Base-by-base conservation (phyloP, 2,329 filamentous ascomycete species). In the Ophiostoma angusticollis region DNA sequence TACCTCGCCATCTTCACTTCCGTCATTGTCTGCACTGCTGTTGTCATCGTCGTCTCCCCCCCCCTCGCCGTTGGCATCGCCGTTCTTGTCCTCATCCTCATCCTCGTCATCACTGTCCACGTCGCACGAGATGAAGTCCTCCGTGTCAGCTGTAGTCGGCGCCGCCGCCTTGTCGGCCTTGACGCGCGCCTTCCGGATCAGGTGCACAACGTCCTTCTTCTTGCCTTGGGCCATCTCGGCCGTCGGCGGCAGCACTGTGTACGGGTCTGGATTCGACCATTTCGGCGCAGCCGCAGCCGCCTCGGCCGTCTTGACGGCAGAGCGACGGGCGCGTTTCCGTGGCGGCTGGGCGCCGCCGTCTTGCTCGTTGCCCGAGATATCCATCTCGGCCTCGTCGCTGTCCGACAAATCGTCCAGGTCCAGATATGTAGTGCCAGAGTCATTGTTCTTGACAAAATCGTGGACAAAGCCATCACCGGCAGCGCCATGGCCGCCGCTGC, bases 201-300 rank as follows among this genome's bases (percentile, higher is more conserved):
- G 60, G 52, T 93, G 84, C 25, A 96, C 84, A 28, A 95, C 80
- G 48, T 95, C 86, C 49, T 77, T 79, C 58, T 80, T 85, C 60
- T 91, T 93, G 16, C 72, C 70, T 28, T 11, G 31, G 14, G n/a
- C 68, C 5, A 65, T 67, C 47, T 87, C 81, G 0, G n/a, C n/a
- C n/a, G 78, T 74, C 6, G 85, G 86, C 8, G 89, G 89, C 9
- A 94, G 65, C 2, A 76, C 82, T 6, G 84, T 93, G 58, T 96
- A 95, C 0, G 87, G 86, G 55, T 96, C 89, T 4, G 89, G 87
- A 50, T 96, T 96, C 5, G 86, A 94, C 89, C 89, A 96, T 57
- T 82, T 86, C 3, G 86, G 85, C 5, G 56, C 59, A 8, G 30
- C 23, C 3, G 24, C 18, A 6, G 11, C 16, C 13, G 18, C 9